These are phyloP conservation scores for Aureobasidium melanogenum DNA, from an alignment of 2,329 filamentous ascomycete genomes.

Conservation along the genomic window DNA sequence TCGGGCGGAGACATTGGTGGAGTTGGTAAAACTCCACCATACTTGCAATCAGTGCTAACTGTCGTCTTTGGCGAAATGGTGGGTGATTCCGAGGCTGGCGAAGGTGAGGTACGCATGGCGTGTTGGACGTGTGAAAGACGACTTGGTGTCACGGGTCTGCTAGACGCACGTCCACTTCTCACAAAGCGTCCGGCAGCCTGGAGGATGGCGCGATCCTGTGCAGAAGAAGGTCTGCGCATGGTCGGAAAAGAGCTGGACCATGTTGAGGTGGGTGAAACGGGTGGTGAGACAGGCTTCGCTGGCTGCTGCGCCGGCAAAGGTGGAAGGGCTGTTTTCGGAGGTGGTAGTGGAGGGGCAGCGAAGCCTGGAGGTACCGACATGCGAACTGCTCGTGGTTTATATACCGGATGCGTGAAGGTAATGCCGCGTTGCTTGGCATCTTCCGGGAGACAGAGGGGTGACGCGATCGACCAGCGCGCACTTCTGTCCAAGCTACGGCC, in stretches of 20 bases:
- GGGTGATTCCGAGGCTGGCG: not conserved
- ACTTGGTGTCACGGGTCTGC: slow-evolving; percentile 10
- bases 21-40: not conserved
- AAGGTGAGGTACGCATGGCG: not conserved
- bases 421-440: slow-evolving; percentile 1
- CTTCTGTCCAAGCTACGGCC: not conserved
- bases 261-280: slow-evolving; percentile 23
- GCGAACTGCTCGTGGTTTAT: not conserved
- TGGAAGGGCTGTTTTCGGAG: slow-evolving; percentile 8
- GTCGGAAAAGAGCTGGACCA: slow-evolving; percentile 16
- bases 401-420: not conserved
- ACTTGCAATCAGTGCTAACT: not conserved
- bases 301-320: slow-evolving; percentile 1
- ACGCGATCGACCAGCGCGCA: slow-evolving; percentile 22
- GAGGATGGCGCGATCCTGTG: slow-evolving; percentile 19
- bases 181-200: slow-evolving; percentile 21
- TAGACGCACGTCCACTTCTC: slow-evolving; percentile 13
- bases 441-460: slow-evolving; percentile 12
- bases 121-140: slow-evolving; percentile 12
- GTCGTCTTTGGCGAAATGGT: slow-evolving; percentile 13
- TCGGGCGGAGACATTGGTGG: slow-evolving; percentile 10
- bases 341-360: slow-evolving; percentile 12
- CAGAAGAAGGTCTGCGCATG: slow-evolving; percentile 18
- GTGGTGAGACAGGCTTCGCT: slow-evolving; percentile 21
- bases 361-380: slow-evolving; percentile 7